Conservation (phyloP, 1,139 yeast species). For the Candida pseudoviswanathii region DNA sequence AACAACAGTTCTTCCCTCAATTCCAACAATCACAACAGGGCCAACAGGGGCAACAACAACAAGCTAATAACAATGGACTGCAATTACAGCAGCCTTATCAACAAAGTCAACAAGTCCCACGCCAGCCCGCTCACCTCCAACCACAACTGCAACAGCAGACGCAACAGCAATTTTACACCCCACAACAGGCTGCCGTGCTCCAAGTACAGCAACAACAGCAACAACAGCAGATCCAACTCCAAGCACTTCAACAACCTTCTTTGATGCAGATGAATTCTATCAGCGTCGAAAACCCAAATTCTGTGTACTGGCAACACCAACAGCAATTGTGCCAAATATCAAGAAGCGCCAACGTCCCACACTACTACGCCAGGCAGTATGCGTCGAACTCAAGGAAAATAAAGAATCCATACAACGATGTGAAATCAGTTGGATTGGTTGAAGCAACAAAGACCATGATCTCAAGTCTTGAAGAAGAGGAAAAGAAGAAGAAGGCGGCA, state of each 20-base stretch:
- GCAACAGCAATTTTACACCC: conserved; percentile 23
- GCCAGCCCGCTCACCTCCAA: conserved; percentile 26
- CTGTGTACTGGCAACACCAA: conserved; percentile 87
- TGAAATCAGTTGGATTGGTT: conserved; percentile 48
- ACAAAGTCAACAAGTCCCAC: conserved; percentile 26
- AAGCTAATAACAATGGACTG: conserved; percentile 19
- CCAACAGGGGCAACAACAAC: conserved; percentile 23
- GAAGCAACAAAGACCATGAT: conserved; percentile 59
- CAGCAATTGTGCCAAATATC: conserved; percentile 77
- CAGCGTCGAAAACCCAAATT: conserved; percentile 50
- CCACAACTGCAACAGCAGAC: conserved; percentile 25
- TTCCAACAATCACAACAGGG: conserved; percentile 27
- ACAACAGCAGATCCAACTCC: conserved; percentile 18
- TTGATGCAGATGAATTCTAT: conserved; percentile 31
- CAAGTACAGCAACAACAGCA: conserved; percentile 18
- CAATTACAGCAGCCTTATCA: conserved; percentile 32
- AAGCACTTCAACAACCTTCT: conserved; percentile 22
- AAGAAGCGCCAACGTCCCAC: conserved; percentile 73
- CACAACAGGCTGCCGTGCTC: conserved; percentile 19
- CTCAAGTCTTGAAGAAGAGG: conserved; percentile 38
- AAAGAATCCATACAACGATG: conserved; percentile 48
- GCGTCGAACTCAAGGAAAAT: conserved; percentile 74
- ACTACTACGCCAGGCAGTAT: conserved; percentile 89
- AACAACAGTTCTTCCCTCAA: conserved; percentile 26
- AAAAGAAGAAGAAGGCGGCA: conserved; percentile 20